Conservation (phyloP, 306 rosid species). For the Quercus dentata region DNA sequence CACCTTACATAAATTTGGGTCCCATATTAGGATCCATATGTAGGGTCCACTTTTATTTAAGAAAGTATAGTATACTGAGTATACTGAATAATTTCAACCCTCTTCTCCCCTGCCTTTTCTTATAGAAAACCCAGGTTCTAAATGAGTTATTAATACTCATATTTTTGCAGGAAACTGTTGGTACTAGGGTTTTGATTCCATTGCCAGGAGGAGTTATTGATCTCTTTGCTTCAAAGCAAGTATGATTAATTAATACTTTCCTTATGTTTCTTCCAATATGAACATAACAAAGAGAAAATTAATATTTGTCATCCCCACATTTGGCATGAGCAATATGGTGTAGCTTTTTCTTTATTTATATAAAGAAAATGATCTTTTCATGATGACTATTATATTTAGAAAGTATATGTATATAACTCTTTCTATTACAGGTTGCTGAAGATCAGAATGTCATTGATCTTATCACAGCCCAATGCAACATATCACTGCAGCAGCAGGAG, state of each 20-base stretch:
- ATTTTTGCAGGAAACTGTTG: slow-evolving; percentile 60
- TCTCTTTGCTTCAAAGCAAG: slow-evolving; percentile 73
- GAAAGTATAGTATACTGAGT: no score
- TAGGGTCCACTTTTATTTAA: no score
- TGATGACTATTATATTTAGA: not conserved
- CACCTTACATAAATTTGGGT: no score
- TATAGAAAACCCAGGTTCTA: not conserved
- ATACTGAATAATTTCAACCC: no score
- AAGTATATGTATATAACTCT: not conserved
- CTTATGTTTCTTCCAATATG: not conserved
- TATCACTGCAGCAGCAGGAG: slow-evolving; percentile 47
- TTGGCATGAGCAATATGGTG: not conserved
- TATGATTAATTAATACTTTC: slow-evolving; percentile 15
- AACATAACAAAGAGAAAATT: not conserved
- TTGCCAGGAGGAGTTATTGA: slow-evolving; percentile 70
- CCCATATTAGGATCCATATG: no score
- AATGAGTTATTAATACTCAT: not conserved
- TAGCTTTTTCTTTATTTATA: not conserved
- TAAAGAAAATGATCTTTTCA: not conserved
- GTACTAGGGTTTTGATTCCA: slow-evolving; percentile 78
- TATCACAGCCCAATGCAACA: slow-evolving; percentile 51
- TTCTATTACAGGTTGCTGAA: slow-evolving; percentile 56
- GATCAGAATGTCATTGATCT: slow-evolving; percentile 69
- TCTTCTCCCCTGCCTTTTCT: not conserved
- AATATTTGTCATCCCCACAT: not conserved